These are phyloP conservation scores for Starmerella apicola DNA, from an alignment of 805 yeast genomes.

Conservation along the genomic window DNA sequence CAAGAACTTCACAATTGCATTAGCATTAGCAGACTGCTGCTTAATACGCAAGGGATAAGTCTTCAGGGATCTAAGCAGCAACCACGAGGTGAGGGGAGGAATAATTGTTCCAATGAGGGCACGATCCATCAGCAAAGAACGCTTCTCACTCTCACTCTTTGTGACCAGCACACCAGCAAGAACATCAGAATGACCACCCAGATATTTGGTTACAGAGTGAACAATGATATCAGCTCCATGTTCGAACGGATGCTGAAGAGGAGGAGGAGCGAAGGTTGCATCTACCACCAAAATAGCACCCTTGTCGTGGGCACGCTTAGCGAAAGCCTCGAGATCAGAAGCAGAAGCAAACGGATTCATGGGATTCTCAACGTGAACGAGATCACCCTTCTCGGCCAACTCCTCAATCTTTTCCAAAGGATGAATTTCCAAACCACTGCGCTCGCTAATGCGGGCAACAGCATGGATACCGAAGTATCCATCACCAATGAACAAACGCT, in stretches of 20 bases:
- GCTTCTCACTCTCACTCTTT: constrained; percentile 44
- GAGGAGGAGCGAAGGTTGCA: constrained; percentile 90
- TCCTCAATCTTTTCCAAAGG: constrained; percentile 28
- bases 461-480: constrained; percentile 80
- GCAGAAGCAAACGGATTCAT: constrained; percentile 70
- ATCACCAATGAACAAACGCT: constrained; percentile 55
- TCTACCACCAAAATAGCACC: constrained; percentile 75
- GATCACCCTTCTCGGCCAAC: constrained; percentile 50
- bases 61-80: constrained; percentile 84
- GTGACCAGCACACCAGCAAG: constrained; percentile 76
- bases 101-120: constrained; percentile 80
- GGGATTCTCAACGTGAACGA: constrained; percentile 61
- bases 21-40: constrained; percentile 56
- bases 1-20: constrained; percentile 55
- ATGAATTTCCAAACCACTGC: constrained; percentile 36
- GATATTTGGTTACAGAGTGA: constrained; percentile 81
- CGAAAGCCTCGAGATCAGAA: constrained; percentile 48
- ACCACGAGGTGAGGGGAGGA: constrained; percentile 84
- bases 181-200: constrained; percentile 87
- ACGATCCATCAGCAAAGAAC: constrained; percentile 34
- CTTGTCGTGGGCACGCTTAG: constrained; percentile 47
- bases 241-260: constrained; percentile 64
- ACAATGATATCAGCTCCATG: constrained; percentile 81
- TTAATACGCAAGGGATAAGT: constrained; percentile 70
- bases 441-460: constrained; percentile 45